Evolutionary conservation across 2,329 filamentous ascomycete genomes (phyloP), one percentile per base, ranked within the genome.

Genomic region (Monosporascus sp.): DNA sequence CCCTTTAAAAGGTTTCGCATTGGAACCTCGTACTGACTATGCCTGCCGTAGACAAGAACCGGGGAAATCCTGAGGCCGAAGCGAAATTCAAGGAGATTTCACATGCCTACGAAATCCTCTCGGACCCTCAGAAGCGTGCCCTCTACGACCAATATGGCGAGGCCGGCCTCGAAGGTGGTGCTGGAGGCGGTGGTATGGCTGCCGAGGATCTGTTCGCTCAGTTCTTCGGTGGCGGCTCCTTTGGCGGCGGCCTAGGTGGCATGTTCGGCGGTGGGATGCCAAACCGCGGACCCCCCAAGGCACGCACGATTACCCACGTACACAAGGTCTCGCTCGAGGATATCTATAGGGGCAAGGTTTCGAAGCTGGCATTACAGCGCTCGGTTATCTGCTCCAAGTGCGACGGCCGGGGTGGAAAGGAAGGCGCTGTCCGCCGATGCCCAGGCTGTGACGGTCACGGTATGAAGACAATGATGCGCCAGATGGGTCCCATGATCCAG

Each of bases 391-490:
- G 94, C 80, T 79, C 90, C 61, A 92, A 92, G 76, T 99, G 94
- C 72, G 88, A 94, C 55, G 94, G 94, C 59, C 85, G 91, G 55
- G 94, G 94, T 68, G 94, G 94, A 62, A 99, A 99, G 79, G 93
- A 97, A 61, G 94, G 94, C 60, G 90, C 94, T n/a, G 93, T 97
- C 60, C 93, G 92, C 78, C 89, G 88, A 67, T 99, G 94, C 75
- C 70, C 84, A 41, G 89, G 91, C 68, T 99, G 94, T 73, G 91
- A 96, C 66, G 94, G 94, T 61, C 85, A 88, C 60, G 94, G 94
- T 74, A 96, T 97, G 89, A 97, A 97, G 88, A 97, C 90, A 41
- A 97, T 99, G 93, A 97, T 99, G 94, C 89, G 95, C 70, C 94
- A 99, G 77, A 97, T 99, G 92, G 94, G 94, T 50, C 94, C 94